phyloP scores from a whole-genome alignment of 208 protist species.

The Crithidia fasciculata region DNA sequence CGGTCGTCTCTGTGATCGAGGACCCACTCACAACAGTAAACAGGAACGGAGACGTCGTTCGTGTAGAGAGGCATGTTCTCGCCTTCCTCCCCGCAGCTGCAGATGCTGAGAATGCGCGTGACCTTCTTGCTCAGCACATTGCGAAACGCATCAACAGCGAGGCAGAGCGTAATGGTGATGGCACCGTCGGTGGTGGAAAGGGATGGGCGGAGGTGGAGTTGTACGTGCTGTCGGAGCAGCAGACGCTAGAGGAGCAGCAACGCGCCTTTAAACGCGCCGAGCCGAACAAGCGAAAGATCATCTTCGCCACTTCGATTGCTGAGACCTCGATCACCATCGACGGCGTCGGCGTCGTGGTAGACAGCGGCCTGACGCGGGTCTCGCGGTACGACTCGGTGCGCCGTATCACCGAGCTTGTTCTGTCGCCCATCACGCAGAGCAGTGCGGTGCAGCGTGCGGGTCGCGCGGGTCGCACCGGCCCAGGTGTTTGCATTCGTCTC shows the following conservation, averaged over 20 bases:
- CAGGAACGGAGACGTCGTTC: not conserved
- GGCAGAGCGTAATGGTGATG: too few species aligned
- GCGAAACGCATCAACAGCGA: not conserved
- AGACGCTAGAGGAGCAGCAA: conserved; percentile 44
- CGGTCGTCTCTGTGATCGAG: conserved; percentile 41
- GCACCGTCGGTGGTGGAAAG: too few species aligned
- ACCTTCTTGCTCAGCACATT: not conserved
- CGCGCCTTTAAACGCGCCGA: conserved; percentile 30
- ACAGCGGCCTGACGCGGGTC: conserved; percentile 96
- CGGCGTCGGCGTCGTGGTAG: conserved; percentile 97
- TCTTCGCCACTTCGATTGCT: conserved; percentile 98
- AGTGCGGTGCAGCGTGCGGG: conserved; percentile 96
- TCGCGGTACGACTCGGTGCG: conserved; percentile 92
- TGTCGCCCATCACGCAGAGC: conserved; percentile 95
- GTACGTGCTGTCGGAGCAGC: conserved; percentile 45
- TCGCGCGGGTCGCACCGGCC: conserved; percentile 95
- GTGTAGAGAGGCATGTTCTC: conserved; percentile 41
- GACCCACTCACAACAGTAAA: conserved; percentile 21
- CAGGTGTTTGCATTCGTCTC: conserved; percentile 96
- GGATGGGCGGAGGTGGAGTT: conserved; percentile 18
- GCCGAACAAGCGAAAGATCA: conserved; percentile 68
- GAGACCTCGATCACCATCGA: conserved; percentile 99
- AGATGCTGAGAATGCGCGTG: conserved; percentile 46
- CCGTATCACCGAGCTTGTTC: conserved; percentile 94
- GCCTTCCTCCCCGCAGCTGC: conserved; percentile 59